Evolutionary conservation across 129 eudicot genomes (phyloP).

Genomic region (Helichrysum umbraculigerum): DNA sequence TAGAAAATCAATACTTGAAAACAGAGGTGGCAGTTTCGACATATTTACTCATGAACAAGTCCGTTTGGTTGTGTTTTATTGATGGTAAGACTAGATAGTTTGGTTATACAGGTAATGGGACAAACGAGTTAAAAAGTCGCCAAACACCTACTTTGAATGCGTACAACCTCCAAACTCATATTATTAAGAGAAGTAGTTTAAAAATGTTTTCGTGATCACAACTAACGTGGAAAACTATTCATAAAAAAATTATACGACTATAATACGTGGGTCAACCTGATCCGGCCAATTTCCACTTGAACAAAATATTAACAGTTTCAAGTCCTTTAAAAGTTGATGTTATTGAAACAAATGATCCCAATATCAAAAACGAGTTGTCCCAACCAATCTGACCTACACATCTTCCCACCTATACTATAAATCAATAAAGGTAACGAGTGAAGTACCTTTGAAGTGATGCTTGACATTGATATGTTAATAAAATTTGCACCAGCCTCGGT

Average conservation of each 20-base stretch:
- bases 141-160: background rate
- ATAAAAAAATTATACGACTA: too few relatives aligned
- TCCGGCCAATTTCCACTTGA: background rate
- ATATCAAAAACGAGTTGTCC: background rate
- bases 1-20: background rate
- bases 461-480: slow-evolving; percentile 87
- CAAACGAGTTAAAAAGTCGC: background rate
- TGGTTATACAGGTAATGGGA: background rate
- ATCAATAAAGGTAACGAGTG: background rate
- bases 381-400: too few relatives aligned
- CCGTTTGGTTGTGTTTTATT: background rate
- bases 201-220: too few relatives aligned
- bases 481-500: slow-evolving; percentile 97
- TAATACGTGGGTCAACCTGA: too few relatives aligned
- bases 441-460: slow-evolving; percentile 77
- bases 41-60: background rate
- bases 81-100: background rate
- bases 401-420: background rate
- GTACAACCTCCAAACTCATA: background rate
- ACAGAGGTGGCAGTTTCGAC: background rate
- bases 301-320: too few relatives aligned
- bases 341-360: background rate
- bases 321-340: background rate
- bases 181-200: too few relatives aligned
- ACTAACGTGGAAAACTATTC: too few relatives aligned